Evolutionary conservation across 805 yeast species (phyloP).

Genomic region (Metschnikowia noctiluminum): DNA sequence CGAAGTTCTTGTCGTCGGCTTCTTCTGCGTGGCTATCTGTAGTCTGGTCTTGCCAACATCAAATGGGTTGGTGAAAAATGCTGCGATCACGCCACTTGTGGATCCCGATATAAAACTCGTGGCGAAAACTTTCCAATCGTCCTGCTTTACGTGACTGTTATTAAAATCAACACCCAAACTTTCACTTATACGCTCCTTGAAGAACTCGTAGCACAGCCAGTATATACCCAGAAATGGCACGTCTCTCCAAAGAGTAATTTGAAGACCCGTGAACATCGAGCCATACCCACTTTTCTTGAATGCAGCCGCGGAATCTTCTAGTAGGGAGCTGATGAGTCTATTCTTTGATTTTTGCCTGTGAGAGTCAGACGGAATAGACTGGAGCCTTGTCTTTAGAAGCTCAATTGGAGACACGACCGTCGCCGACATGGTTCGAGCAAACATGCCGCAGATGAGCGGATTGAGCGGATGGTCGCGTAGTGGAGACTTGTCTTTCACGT

Average conservation of each 20-base stretch:
- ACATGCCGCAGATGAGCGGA: constrained; percentile 81
- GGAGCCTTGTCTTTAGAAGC: constrained; percentile 80
- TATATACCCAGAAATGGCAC: constrained; percentile 95
- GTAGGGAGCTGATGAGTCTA: constrained; percentile 41
- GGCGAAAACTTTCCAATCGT: constrained; percentile 46
- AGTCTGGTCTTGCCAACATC: constrained; percentile 95
- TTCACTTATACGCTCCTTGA: constrained; percentile 26
- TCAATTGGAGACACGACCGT: constrained; percentile 85
- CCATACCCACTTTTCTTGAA: constrained; percentile 54
- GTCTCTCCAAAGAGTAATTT: constrained; percentile 91
- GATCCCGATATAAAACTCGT: constrained; percentile 81
- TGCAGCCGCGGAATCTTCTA: constrained; percentile 52
- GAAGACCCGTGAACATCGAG: constrained; percentile 78
- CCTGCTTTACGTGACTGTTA: constrained; percentile 13
- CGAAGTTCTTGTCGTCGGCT: constrained; percentile 33
- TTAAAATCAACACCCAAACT: constrained; percentile 24
- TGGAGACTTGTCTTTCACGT: constrained; percentile 68
- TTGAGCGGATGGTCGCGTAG: constrained; percentile 49
- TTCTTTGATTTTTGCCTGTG: constrained; percentile 22
- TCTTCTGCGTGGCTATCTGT: constrained; percentile 52
- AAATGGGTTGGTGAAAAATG: constrained; percentile 86
- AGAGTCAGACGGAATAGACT: constrained; percentile 64
- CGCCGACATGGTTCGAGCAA: constrained; percentile 81
- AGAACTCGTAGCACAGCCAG: constrained; percentile 80
- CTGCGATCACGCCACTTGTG: constrained; percentile 79